Conservation (phyloP, 345 rosid genomes). For the Citrus sp. region DNA sequence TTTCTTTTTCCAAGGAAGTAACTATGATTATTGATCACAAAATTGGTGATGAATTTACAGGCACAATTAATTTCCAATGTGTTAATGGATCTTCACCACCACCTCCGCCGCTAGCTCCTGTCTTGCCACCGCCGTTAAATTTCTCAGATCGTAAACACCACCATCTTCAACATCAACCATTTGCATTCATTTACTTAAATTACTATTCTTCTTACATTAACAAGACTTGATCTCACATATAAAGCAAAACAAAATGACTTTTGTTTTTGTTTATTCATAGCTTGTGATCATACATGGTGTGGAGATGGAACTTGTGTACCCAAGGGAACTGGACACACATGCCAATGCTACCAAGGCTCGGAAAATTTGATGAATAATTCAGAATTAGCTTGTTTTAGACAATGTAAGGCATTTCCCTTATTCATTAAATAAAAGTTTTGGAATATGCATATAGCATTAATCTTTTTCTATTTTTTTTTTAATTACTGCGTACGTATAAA, state of each 20-base stretch:
- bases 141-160: constrained; percentile 4
- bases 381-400: constrained; percentile 22
- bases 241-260: too few relatives aligned
- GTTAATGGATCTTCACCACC: constrained; percentile 31
- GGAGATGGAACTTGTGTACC: constrained; percentile 40
- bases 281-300: constrained; percentile 34
- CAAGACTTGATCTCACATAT: too few relatives aligned
- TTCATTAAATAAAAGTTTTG: too few relatives aligned
- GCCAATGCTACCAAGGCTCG: constrained; percentile 34
- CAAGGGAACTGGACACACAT: constrained; percentile 22
- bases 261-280: constrained; percentile 3
- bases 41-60: constrained; percentile 21
- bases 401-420: constrained; percentile 26
- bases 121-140: constrained; percentile 2
- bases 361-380: constrained; percentile 20
- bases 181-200: not conserved
- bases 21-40: not conserved
- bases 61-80: constrained; percentile 35
- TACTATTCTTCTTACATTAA: not conserved
- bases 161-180: not conserved
- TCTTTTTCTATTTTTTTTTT: too few relatives aligned
- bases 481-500: not conserved
- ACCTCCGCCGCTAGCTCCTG: constrained; percentile 14
- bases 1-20: too few relatives aligned
- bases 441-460: too few relatives aligned